Base-by-base conservation (phyloP, 2,329 filamentous ascomycete species). In the Aspergillus novofumigatus region DNA sequence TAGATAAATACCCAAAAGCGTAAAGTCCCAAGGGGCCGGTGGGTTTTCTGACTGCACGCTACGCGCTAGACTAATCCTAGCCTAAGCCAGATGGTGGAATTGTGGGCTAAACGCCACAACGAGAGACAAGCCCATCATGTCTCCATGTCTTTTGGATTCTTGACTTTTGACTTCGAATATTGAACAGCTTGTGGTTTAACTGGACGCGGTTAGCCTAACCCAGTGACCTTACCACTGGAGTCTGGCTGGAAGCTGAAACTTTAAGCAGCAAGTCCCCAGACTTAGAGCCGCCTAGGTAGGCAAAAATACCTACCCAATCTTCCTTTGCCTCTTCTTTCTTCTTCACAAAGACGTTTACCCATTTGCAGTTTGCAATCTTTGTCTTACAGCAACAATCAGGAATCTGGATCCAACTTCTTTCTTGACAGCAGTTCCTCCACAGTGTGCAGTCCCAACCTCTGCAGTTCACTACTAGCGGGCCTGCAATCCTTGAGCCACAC, bases 61-160 rank as follows among this genome's bases (percentile, higher is more conserved):
- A 63, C 51, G 45, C 58, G 42, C 42, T 45, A 45, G 42, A 10
- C 20, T 38, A 7, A 17, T 38, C 32, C 32, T 38, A 38, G 32
- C 32, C 32, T 38, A 38, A 47, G 44, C 11, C 44, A 23, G 44
- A 25, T 47, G 44, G 44, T 47, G 44, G 44, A 14, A 23, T 23
- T 58, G 55, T 62, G 59, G 61, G 57, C 62, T 59, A 63, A 60
- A 65, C 63, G 63, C 63, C 63, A 65, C 63, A 63, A 62, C 54
- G 62, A 63, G 60, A 54, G 56, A 62, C 59, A 53, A 42, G 59
- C 54, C 49, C 28, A 26, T 55, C 57, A 57, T 20, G 41, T 10
- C 41, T 44, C 41, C 17, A 44, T n/a, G 20, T 5, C 10, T 11
- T 28, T 49, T 20, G 5, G 10, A 20, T 25, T 25, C 44, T 25